Evolutionary conservation across 106 monocot species (phyloP), one percentile per base, ranked within the genome.

Genomic region (Platanthera guangdongensis): DNA sequence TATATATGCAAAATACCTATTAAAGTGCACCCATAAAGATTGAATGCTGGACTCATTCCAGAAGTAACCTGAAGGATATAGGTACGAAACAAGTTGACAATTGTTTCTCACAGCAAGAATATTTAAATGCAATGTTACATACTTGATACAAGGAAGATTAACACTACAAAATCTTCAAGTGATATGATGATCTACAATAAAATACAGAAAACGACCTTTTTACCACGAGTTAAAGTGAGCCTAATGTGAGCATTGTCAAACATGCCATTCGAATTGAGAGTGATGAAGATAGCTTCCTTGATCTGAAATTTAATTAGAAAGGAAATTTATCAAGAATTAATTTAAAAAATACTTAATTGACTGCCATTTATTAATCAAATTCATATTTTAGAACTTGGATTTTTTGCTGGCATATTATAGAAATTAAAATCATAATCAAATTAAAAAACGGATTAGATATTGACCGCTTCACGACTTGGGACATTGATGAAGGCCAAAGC

Each of bases 11-110:
- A 54, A 30, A 39, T 91, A 97, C 96, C 96, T 70, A 97, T 97
- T 83, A 97, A 85, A 50, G 87, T 93, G 86, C 96, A 97, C 69
- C 96, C 96, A 82, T 97, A 93, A 50, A 91, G 96, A 79, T 96
- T 97, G 75, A 97, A 97, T 63, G 84, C 82, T 52, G 96, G 96
- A 78, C 93, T 97, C 96, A 97, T 93, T 71, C 96, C 96, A 73
- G 96, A 97, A 75, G 96, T 97, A 78, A 97, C 96, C 96, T 97
- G 77, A 80, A 68, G 52, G 47, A 67, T 15, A 74, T 21, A 78
- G 25, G 67, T 32, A 74, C 7, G 57, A 30, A 65, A n/a, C 45
- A 6, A 64, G 57, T 72, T 52, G 79, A 77, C 8, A 48, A 19
- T 3, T 22, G 11, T 72, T 72, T 51, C 16, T 48, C 14, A 72